A percentile compares a stretch with the other conserved stretches of the same genome.
These are phyloP conservation scores for Cladosporium sp. DNA, from an alignment of 2,329 filamentous ascomycete species.

Conservation along the genomic window DNA sequence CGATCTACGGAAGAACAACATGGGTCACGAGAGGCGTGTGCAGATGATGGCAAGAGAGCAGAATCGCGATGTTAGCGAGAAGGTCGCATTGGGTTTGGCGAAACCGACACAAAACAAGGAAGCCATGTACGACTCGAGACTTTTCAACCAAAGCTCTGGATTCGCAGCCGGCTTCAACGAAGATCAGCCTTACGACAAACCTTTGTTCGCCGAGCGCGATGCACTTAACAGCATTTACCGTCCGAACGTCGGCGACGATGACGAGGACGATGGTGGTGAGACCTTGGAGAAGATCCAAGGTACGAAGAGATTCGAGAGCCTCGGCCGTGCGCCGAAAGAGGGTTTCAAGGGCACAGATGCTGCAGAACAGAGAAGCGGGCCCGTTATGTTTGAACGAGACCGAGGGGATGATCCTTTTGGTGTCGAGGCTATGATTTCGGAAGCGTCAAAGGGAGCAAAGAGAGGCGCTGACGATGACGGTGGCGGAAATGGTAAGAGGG, in stretches of 20 bases:
- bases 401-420: slow-evolving; percentile 75
- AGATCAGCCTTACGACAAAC: slow-evolving; percentile 95
- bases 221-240: slow-evolving; percentile 92
- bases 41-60: slow-evolving; percentile 93
- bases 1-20: slow-evolving; percentile 84
- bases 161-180: slow-evolving; percentile 90
- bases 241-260: slow-evolving; percentile 65
- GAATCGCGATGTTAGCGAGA: slow-evolving; percentile 94
- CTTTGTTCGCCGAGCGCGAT: slow-evolving; percentile 90
- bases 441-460: slow-evolving; percentile 61
- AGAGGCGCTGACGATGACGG: slow-evolving; percentile 68
- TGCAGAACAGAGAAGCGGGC: slow-evolving; percentile 78
- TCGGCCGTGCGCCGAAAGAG: slow-evolving; percentile 68
- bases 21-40: slow-evolving; percentile 87
- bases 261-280: slow-evolving; percentile 71
- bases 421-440: slow-evolving; percentile 86
- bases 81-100: slow-evolving; percentile 86
- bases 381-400: slow-evolving; percentile 95
- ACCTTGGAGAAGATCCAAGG: slow-evolving; percentile 83
- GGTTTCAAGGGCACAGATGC: slow-evolving; percentile 85
- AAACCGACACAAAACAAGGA: slow-evolving; percentile 91
- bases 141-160: slow-evolving; percentile 91
- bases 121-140: slow-evolving; percentile 90
- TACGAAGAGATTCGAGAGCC: slow-evolving; percentile 75
- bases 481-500: slow-evolving; percentile 57